Evolutionary conservation across 1,139 yeast genomes (phyloP).

Genomic region (Zygotorulaspora mrakii): DNA sequence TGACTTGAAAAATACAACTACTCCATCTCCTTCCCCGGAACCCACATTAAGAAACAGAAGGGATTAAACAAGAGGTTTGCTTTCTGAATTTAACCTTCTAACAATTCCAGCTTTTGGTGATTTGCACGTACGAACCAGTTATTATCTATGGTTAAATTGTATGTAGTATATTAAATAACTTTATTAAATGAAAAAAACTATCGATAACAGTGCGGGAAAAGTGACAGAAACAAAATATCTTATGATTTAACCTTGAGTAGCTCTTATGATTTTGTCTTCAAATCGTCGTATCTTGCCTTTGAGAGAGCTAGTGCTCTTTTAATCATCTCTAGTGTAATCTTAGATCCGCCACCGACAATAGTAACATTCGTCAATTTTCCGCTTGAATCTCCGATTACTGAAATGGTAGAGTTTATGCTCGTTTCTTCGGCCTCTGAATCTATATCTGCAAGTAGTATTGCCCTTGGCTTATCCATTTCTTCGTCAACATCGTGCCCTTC

Average conservation of each 20-base stretch:
- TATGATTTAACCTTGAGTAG: background rate
- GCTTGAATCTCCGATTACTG: slow-evolving; percentile 33
- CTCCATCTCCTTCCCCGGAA: slow-evolving; percentile 46
- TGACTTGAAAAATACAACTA: slow-evolving; percentile 41
- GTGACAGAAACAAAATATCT: background rate
- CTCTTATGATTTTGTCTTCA: slow-evolving; percentile 16
- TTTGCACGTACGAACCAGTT: background rate
- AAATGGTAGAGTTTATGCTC: slow-evolving; percentile 35
- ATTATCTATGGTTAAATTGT: background rate
- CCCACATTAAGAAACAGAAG: slow-evolving; percentile 31
- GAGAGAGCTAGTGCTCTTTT: slow-evolving; percentile 47
- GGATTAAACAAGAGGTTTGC: slow-evolving; percentile 37
- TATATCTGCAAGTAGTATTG: slow-evolving; percentile 59
- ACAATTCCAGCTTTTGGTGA: too few relatives aligned
- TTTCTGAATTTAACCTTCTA: too few relatives aligned
- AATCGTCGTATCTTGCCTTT: slow-evolving; percentile 39
- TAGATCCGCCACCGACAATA: slow-evolving; percentile 44
- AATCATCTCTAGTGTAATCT: slow-evolving; percentile 47
- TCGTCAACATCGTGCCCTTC: slow-evolving; percentile 35
- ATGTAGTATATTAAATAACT: background rate
- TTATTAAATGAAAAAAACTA: background rate
- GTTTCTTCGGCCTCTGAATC: slow-evolving; percentile 80
- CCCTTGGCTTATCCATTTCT: slow-evolving; percentile 24
- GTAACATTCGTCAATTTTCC: slow-evolving; percentile 39
- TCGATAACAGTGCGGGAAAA: too few relatives aligned